A percentile compares a stretch with the other conserved stretches of the same genome.
Evolutionary conservation across 306 rosid species (phyloP).

Genomic region (Hippophae gyantsensis): DNA sequence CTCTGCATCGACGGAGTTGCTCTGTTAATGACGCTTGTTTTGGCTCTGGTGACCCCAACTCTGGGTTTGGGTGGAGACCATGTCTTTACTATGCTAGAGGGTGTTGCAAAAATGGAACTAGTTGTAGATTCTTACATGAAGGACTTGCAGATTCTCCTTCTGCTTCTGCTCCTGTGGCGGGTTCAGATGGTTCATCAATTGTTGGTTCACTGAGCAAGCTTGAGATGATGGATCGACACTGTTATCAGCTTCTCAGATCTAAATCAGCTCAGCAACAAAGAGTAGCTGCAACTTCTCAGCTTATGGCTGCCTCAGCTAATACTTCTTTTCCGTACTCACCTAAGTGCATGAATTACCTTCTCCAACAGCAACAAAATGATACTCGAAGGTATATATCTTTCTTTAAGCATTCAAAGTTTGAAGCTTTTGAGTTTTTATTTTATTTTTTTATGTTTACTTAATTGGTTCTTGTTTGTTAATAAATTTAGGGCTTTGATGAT

Average conservation of each 20-base stretch:
- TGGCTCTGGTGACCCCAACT: constrained; percentile 61
- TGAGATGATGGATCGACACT: constrained; percentile 76
- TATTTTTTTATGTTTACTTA: not conserved
- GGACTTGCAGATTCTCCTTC: constrained; percentile 25
- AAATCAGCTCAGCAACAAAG: constrained; percentile 75
- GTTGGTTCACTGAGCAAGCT: constrained; percentile 65
- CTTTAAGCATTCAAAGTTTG: not conserved
- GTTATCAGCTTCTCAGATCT: constrained; percentile 78
- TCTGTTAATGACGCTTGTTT: constrained; percentile 71
- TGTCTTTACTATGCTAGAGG: constrained; percentile 95
- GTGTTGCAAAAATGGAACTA: constrained; percentile 78
- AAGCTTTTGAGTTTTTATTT: not conserved
- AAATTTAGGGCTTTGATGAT: constrained; percentile 61
- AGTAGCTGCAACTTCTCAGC: constrained; percentile 70
- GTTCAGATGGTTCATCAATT: constrained; percentile 15
- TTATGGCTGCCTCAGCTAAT: constrained; percentile 53
- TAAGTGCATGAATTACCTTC: constrained; percentile 59
- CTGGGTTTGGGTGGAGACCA: constrained; percentile 91
- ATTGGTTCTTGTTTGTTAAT: constrained; percentile 1
- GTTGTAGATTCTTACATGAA: constrained; percentile 83
- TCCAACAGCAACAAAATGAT: constrained; percentile 77
- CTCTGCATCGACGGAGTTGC: constrained; percentile 65
- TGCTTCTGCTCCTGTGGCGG: constrained; percentile 16
- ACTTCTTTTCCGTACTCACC: constrained; percentile 60
- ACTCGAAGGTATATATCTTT: constrained; percentile 45